Evolutionary conservation across 345 rosid species (phyloP).

Genomic region (Euclidium syriacum): DNA sequence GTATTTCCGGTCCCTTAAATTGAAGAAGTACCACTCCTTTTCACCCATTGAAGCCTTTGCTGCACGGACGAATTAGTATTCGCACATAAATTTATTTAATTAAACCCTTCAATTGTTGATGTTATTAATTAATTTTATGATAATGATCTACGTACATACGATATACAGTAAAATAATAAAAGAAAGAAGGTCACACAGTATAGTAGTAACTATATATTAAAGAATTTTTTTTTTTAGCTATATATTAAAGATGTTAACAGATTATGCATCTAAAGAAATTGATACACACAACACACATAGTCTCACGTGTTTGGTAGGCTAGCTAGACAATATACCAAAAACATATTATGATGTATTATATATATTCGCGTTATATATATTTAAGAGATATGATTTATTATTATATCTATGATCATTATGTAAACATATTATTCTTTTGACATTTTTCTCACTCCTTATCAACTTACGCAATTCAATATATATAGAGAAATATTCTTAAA

Average conservation of each 20-base stretch:
- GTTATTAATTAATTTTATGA: background rate
- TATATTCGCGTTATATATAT: too few species aligned
- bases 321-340: too few species aligned
- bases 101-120: background rate
- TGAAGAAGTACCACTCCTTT: constrained; percentile 80
- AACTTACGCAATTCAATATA: background rate
- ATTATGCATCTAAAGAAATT: background rate
- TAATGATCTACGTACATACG: background rate
- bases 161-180: too few species aligned
- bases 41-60: constrained; percentile 85
- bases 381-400: too few species aligned
- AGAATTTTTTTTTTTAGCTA: too few species aligned
- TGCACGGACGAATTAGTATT: constrained; percentile 19
- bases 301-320: constrained; percentile 4
- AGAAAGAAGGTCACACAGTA: too few species aligned
- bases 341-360: too few species aligned
- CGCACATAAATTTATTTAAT: background rate
- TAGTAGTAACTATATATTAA: too few species aligned
- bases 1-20: constrained; percentile 72
- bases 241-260: background rate
- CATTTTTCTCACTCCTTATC: too few species aligned
- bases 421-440: too few species aligned
- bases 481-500: background rate
- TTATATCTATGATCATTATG: too few species aligned
- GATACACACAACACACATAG: background rate